These are phyloP conservation scores for Aureobasidium sp. DNA, from an alignment of 2,329 filamentous ascomycete genomes.

Conservation along the genomic window DNA sequence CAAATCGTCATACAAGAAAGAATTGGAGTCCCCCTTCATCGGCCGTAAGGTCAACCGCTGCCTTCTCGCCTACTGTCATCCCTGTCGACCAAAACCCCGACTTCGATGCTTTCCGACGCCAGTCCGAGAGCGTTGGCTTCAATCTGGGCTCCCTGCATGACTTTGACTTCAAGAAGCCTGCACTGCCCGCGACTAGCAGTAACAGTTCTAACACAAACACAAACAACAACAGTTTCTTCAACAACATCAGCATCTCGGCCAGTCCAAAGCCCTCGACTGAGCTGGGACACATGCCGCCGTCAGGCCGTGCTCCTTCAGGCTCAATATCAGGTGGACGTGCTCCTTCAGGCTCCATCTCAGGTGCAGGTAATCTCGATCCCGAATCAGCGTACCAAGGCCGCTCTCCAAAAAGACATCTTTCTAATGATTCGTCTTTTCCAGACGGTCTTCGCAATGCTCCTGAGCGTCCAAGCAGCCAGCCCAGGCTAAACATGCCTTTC, in stretches of 20 bases:
- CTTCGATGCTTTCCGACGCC: constrained; percentile 71
- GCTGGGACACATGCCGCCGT: constrained; percentile 16
- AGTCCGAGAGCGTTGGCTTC: constrained; percentile 57
- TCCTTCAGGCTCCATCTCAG: constrained; percentile 1
- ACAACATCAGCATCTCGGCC: constrained; percentile 3
- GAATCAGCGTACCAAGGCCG: constrained; percentile 24
- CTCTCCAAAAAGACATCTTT: constrained; percentile 44
- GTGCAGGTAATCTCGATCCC: constrained; percentile 21
- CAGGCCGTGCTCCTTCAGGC: neutral
- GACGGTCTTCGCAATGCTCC: constrained; percentile 33
- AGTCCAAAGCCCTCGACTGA: neutral
- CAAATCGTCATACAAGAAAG: constrained; percentile 50
- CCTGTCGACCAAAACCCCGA: constrained; percentile 70
- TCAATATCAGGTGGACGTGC: neutral
- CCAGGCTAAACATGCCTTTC: constrained; percentile 15
- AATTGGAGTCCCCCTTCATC: constrained; percentile 71
- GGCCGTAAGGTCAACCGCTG: constrained; percentile 62
- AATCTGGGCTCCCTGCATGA: constrained; percentile 36
- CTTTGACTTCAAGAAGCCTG: constrained; percentile 29
- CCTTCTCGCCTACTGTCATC: constrained; percentile 60
- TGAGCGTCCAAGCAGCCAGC: constrained; percentile 1
- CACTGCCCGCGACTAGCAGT: constrained; percentile 20
- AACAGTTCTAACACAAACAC: neutral
- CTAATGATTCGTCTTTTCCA: constrained; percentile 36
- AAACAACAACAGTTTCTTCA: neutral